Percentiles rank a stretch among this genome's conserved stretches.
phyloP scores from a whole-genome alignment of 768 basidiomycete genomes.

The Amanita brunnescens region DNA sequence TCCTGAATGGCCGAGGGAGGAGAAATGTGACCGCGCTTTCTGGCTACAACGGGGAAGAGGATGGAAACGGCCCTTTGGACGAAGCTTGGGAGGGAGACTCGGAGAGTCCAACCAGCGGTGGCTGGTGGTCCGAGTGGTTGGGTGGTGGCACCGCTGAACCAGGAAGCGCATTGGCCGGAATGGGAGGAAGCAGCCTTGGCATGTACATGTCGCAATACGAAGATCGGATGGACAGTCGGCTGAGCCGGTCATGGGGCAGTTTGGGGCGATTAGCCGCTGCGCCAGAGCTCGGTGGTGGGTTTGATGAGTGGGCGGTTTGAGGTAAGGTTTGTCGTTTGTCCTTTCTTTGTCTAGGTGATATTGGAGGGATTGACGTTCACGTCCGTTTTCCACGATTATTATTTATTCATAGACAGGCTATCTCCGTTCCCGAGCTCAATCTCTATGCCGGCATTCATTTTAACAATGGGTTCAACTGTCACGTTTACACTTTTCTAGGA shows the following conservation, averaged over 20 bases:
- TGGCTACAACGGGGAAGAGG: conserved; percentile 5
- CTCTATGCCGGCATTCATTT: no score
- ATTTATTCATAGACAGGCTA: no score
- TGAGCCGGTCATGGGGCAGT: conserved; percentile 40
- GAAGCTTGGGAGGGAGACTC: conserved; percentile 5
- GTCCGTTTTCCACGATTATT: no score
- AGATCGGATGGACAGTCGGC: conserved; percentile 44
- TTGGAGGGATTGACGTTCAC: no score
- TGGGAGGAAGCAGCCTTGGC: conserved; percentile 12
- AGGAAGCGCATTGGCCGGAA: conserved; percentile 14
- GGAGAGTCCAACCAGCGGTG: conserved; percentile 6
- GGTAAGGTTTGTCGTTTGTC: not conserved
- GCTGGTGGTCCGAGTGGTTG: conserved; percentile 8
- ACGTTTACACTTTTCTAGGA: no score
- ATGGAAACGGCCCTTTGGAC: conserved; percentile 2
- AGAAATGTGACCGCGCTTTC: conserved; percentile 9
- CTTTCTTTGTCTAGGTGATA: not conserved
- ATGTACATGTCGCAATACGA: conserved; percentile 24
- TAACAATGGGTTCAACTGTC: no score
- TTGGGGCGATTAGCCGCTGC: conserved; percentile 20
- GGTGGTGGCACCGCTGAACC: conserved; percentile 10
- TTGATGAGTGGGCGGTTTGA: conserved; percentile 55
- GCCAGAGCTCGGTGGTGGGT: conserved; percentile 21
- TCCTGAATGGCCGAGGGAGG: conserved; percentile 9
- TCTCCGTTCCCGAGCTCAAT: no score